phyloP scores from a whole-genome alignment of 306 rosid species.

The Glycine latifolia region DNA sequence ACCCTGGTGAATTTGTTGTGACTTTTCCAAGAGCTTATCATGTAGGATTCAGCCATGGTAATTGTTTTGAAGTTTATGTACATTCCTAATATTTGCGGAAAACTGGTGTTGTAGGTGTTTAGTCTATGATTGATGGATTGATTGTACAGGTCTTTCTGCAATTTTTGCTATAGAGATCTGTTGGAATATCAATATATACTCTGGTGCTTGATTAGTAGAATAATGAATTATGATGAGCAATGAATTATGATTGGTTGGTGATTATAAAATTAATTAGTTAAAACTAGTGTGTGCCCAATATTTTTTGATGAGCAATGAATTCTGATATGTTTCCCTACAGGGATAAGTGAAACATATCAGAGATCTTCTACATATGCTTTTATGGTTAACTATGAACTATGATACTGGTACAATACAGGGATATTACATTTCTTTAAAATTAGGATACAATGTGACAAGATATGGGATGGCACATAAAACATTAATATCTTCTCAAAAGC shows the following conservation, averaged over 20 bases:
- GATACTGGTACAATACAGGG: not conserved
- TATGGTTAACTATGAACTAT: no score
- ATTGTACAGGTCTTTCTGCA: conserved; percentile 36
- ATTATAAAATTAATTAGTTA: conserved; percentile 15
- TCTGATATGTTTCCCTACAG: not conserved
- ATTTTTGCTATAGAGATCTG: conserved; percentile 20
- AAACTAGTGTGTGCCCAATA: not conserved
- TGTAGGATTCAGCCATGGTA: conserved; percentile 99
- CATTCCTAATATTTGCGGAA: conserved; percentile 32
- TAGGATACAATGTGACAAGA: not conserved
- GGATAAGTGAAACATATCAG: not conserved
- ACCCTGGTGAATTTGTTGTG: conserved; percentile 99
- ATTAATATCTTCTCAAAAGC: not conserved
- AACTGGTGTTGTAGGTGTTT: conserved; percentile 24
- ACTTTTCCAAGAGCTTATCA: conserved; percentile 99
- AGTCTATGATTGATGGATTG: conserved; percentile 25
- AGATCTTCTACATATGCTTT: not conserved
- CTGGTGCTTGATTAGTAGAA: not conserved
- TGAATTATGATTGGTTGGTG: not conserved
- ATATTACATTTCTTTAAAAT: not conserved
- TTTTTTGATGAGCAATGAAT: not conserved
- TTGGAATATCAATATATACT: conserved; percentile 38
- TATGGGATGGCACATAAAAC: not conserved
- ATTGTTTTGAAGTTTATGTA: conserved; percentile 55
- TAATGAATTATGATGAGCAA: not conserved